Percentiles rank a stretch among this genome's conserved stretches.
These are phyloP conservation scores for Mortierella alpina DNA, from an alignment of 192 early-diverging fungal genomes.

Conservation along the genomic window DNA sequence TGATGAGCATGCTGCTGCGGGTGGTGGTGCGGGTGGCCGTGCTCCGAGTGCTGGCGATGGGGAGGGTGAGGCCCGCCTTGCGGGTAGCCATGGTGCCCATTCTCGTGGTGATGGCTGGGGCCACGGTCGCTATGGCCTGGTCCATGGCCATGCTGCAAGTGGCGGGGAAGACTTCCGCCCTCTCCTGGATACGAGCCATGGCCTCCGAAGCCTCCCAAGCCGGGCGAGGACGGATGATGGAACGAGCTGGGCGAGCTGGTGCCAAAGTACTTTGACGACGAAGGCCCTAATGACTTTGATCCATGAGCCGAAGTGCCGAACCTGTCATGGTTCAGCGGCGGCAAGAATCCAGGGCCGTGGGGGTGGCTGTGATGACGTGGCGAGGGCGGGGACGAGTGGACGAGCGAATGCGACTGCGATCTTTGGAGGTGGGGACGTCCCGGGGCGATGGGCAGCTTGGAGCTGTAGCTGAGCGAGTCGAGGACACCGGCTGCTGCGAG, in stretches of 20 bases:
- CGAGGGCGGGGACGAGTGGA: conserved; percentile 41
- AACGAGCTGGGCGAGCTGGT: conserved; percentile 52
- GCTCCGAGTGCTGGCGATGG: conserved; percentile 21
- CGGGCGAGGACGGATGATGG: conserved; percentile 24
- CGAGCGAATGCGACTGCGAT: conserved; percentile 39
- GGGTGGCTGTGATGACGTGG: conserved; percentile 40
- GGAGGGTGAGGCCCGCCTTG: conserved; percentile 2
- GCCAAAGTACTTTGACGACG: conserved; percentile 48
- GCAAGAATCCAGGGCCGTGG: conserved; percentile 25
- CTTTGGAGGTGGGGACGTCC: conserved; percentile 48
- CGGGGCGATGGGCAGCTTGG: conserved; percentile 44
- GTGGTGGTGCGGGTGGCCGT: conserved; percentile 7
- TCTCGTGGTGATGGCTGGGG: neutral
- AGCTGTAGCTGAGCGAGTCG: conserved; percentile 46
- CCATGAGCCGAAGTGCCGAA: conserved; percentile 22
- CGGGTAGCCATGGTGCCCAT: conserved; percentile 13
- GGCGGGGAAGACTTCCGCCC: conserved; percentile 25
- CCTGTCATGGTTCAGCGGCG: conserved; percentile 22
- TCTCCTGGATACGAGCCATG: conserved; percentile 27
- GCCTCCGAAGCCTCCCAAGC: neutral
- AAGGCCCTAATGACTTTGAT: conserved; percentile 25
- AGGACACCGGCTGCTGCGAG: conserved; percentile 45
- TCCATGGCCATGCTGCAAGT: conserved; percentile 21
- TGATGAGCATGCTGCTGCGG: conserved; percentile 7
- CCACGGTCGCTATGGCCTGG: conserved; percentile 3